Evolutionary conservation across 148 eudicot genomes (phyloP).

Genomic region (Fagopyrum homotropicum): DNA sequence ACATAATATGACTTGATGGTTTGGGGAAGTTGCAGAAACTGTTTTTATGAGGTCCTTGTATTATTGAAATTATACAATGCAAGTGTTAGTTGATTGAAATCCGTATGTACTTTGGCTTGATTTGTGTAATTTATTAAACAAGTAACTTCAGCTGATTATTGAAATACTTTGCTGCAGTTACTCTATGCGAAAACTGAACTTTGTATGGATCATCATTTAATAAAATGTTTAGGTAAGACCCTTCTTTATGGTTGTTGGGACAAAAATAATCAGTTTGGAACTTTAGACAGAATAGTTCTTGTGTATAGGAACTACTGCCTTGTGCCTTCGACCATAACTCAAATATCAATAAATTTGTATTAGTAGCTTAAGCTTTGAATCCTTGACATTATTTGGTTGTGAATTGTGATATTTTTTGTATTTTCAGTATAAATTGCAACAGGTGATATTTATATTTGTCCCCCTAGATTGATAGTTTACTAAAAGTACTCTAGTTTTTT

Average conservation of each 20-base stretch:
- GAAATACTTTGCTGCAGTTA: background rate
- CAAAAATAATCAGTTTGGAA: background rate
- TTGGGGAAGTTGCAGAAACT: background rate
- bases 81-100: background rate
- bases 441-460: too few relatives aligned
- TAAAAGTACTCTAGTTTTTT: too few relatives aligned
- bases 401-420: background rate
- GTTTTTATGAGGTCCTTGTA: background rate
- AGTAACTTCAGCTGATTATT: background rate
- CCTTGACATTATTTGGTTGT: background rate
- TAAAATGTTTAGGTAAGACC: background rate
- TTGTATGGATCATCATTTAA: background rate
- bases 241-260: background rate
- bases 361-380: background rate
- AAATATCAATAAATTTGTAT: background rate
- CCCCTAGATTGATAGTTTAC: too few relatives aligned
- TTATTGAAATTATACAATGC: background rate
- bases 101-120: background rate
- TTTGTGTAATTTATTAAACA: background rate
- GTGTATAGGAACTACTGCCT: background rate
- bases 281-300: background rate
- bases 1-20: background rate
- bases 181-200: background rate
- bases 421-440: background rate
- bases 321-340: too few relatives aligned